Base-by-base conservation (phyloP, 176 grass and related monocot genomes). In the Oryza punctata region DNA sequence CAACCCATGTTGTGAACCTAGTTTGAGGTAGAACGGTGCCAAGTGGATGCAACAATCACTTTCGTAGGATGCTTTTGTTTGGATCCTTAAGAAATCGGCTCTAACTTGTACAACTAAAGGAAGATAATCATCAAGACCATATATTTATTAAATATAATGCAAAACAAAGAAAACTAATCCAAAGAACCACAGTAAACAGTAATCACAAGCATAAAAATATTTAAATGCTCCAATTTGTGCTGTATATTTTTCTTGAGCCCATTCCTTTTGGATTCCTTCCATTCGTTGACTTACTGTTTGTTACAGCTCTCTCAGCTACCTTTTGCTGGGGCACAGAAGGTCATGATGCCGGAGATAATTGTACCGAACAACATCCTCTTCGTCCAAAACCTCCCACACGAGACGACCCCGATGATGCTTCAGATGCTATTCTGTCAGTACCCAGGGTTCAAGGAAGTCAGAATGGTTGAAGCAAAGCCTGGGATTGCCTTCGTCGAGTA, bases 391-490 rank as follows among this genome's bases (percentile, higher is more conserved):
- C 81, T 99, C 65, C 97, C 93, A 2, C 91, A 99, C 4, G 93
- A 99, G 71, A 92, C 87, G 0, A 96, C 88, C 2, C 81, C 91
- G 2, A 79, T 99, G 91, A 87, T 99, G 85, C 84, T 92, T 72
- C 91, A 99, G 71, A 99, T 99, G 97, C 78, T 96, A 29, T 99
- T 96, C 75, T 93, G 91, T 71, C 93, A 99, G 84, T 96, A 96
- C 77, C 80, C 63, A 11, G 97, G 97, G 49, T 99, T 99, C 78
- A 99, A 96, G 84, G 97, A 99, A 80, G 97, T 96, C 14, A 80
- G 97, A 61, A 99, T 94, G 93, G 46, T 99, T 5, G 97, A 96
- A 76, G 75, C 93, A 11, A 99, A 99, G 52, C 97, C 91, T 0
- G 93, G 93, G 21, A 99, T 99, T 12, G 93, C 97, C 80, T 99